Percentiles rank a stretch among this genome's conserved stretches.
phyloP scores from a whole-genome alignment of 495 filamentous ascomycete species.

The Penicillium samsonianum region DNA sequence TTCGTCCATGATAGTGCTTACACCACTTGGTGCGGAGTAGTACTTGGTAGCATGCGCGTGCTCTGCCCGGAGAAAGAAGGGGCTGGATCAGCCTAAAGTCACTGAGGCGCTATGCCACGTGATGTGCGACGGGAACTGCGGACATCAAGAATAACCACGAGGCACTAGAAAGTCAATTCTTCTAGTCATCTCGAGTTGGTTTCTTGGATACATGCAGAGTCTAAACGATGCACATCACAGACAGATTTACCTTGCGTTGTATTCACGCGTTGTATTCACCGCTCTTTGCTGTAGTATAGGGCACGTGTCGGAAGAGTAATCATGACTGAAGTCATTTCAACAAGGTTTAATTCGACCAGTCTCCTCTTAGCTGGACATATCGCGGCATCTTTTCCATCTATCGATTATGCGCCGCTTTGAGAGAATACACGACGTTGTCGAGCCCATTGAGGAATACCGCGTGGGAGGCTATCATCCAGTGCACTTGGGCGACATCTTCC shows the following conservation, averaged over 20 bases:
- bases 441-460: conserved; percentile 26
- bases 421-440: conserved; percentile 25
- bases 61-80: neutral
- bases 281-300: neutral
- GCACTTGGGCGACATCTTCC: conserved; percentile 20
- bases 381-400: neutral
- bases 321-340: neutral
- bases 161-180: neutral
- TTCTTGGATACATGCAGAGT: neutral
- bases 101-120: neutral
- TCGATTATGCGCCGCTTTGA: conserved; percentile 23
- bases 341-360: too few species aligned
- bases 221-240: neutral
- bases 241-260: neutral
- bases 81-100: neutral
- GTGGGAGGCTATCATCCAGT: conserved; percentile 29
- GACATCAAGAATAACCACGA: neutral
- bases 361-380: neutral
- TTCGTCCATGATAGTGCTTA: neutral
- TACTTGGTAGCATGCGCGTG: neutral
- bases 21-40: neutral
- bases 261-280: neutral
- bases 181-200: neutral
- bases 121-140: too few species aligned
- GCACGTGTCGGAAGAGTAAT: neutral